Conservation (phyloP, 2,329 filamentous ascomycete genomes). For the Neonectria magnoliae region DNA sequence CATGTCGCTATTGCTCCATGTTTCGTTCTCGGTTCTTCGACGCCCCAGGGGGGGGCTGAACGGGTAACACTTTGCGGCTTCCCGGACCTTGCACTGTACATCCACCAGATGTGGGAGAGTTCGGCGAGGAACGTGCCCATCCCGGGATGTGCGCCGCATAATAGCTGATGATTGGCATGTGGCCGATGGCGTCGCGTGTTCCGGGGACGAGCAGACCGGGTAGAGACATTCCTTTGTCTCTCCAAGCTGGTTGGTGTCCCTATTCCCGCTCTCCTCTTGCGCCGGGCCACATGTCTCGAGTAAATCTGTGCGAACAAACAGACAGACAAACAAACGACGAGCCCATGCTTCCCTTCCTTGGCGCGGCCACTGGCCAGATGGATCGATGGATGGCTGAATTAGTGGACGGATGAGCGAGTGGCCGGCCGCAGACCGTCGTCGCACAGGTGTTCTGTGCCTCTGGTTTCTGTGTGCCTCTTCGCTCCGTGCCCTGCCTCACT, state of each 20-base stretch:
- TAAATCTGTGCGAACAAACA: constrained; percentile 15
- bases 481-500: neutral
- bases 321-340: constrained; percentile 9
- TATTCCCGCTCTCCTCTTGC: neutral
- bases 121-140: constrained; percentile 36
- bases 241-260: constrained; percentile 7
- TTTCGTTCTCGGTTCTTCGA: constrained; percentile 1
- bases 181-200: constrained; percentile 32
- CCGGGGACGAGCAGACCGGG: constrained; percentile 18
- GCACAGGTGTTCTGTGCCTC: constrained; percentile 20
- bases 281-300: constrained; percentile 26
- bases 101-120: constrained; percentile 10
- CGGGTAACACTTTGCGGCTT: constrained; percentile 2
- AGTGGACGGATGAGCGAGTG: neutral
- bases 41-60: neutral
- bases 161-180: constrained; percentile 38
- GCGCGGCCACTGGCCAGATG: constrained; percentile 4
- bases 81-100: neutral
- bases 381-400: constrained; percentile 13
- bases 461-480: constrained; percentile 14
- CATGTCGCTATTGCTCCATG: constrained; percentile 7
- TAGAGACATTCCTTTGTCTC: constrained; percentile 14
- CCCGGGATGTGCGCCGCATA: constrained; percentile 23
- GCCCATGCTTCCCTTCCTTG: constrained; percentile 7
- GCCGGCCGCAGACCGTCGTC: neutral